Evolutionary conservation across 495 filamentous ascomycete genomes (phyloP), one percentile per base, ranked within the genome.

Genomic region (Zalerion maritima): DNA sequence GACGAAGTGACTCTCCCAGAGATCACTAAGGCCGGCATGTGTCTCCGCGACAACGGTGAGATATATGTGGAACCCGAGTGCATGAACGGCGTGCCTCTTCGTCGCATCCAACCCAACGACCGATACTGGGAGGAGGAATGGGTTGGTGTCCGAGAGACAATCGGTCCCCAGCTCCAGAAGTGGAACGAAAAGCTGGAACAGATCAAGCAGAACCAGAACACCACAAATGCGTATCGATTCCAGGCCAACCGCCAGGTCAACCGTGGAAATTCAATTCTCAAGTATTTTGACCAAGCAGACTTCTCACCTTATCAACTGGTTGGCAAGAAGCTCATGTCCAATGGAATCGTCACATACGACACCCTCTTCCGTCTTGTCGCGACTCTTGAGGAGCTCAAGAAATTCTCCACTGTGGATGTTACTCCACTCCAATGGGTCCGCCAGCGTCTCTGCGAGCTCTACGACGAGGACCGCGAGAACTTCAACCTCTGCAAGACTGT

Each of bases 221-320:
- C 36, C 1, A 39, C 45, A 8, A 43, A 48, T n/a, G 49, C 54
- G 1, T 54, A 45, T 16, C 52, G 60, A 18, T 62, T 57, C 21
- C 34, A 60, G 13, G 56, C 56, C 8, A 54, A 57, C 4, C 49
- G 61, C 1, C 60, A 66, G 35, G 43, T 59, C 19, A 63, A 66
- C 27, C 39, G 61, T 18, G 61, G 61, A 25, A 48, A 51, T 7
- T 21, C 52, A 4, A 50, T 62, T 6, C 38, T 64, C 16, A 42
- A 50, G 28, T 66, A 60, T 29, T 42, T 66, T 3, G 24, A 43
- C 8, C 44, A 54, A 2, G 60, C 51, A 9, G 39, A 50, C n/a
- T 47, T 63, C 22, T 58, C 62, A 30, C 61, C 61, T 3, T 63
- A 59, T 40, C 61, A 66, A 36, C 50, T 66, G 11, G 44, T 62